Percentiles rank a stretch among this genome's conserved stretches.
These are phyloP conservation scores for Panellus pusillus DNA, from an alignment of 768 basidiomycete species.

Conservation along the genomic window DNA sequence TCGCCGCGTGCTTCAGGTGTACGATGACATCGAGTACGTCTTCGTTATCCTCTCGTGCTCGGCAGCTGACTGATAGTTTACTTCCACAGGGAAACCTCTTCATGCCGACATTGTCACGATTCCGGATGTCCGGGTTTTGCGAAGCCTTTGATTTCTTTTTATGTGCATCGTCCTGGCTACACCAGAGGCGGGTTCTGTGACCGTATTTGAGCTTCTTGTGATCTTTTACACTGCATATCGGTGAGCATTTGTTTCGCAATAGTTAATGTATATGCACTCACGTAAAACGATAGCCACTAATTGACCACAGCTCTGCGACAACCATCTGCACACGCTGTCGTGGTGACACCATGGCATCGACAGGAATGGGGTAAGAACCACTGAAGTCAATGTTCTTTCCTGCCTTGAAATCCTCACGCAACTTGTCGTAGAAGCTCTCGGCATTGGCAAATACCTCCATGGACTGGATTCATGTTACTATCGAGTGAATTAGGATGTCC, in stretches of 20 bases:
- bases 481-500: too few relatives aligned
- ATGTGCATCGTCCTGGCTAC: slow-evolving; percentile 27
- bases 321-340: slow-evolving; percentile 22
- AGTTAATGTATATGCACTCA: slow-evolving; percentile 19
- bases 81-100: slow-evolving; percentile 26
- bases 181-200: slow-evolving; percentile 26
- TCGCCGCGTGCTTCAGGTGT: slow-evolving; percentile 14
- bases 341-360: slow-evolving; percentile 18
- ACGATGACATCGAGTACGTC: neutral
- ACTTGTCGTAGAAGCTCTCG: slow-evolving; percentile 1
- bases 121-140: slow-evolving; percentile 20
- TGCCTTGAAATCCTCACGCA: neutral
- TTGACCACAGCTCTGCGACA: slow-evolving; percentile 24
- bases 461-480: too few relatives aligned
- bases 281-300: slow-evolving; percentile 28
- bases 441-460: neutral
- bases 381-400: slow-evolving; percentile 23
- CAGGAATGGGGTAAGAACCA: slow-evolving; percentile 21
- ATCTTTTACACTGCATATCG: slow-evolving; percentile 23
- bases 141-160: slow-evolving; percentile 25
- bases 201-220: slow-evolving; percentile 19
- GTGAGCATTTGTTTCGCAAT: slow-evolving; percentile 8
- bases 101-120: slow-evolving; percentile 29
- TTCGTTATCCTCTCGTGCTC: neutral
- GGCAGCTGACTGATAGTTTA: slow-evolving; percentile 20